Base-by-base conservation (phyloP, 352 stramenopile genomes). In the Aphanomyces stellatus region DNA sequence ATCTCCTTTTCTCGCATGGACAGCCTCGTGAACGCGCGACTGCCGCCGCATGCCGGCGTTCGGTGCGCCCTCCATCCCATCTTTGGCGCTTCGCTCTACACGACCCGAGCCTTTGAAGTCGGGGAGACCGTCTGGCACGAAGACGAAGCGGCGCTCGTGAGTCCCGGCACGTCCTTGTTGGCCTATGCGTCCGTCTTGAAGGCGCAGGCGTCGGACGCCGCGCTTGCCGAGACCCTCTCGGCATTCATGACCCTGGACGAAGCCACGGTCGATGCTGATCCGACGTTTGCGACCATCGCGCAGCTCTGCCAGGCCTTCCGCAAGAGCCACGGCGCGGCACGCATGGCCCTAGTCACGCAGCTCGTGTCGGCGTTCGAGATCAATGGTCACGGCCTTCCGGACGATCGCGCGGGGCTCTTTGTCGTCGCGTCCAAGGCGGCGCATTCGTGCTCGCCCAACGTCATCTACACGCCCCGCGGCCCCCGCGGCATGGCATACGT, bases 331-430 rank as follows among this genome's bases (percentile, higher is more conserved):
- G 37, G 8, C 37, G 49, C 49, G 4, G n/a, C n/a, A n/a, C 19
- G 35, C 49, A 22, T n/a, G 7, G 10, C 49, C 24, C 49, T 57
- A 22, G 49, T 57, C 19, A 34, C 19, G 19, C 24, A 57, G 27
- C 49, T 57, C 24, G 49, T 57, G 19, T 57, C 49, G 49, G 49
- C 49, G 2, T 57, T 57, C 15, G 49, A 57, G 49, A 13, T 57
- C 49, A 57, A 57, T 19, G 49, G 49, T 27, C 49, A 57, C 24
- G 49, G 49, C 11, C 49, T 57, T 27, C 24, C 10, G 7, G 28
- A 27, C 49, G 49, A 57, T 7, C 15, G n/a, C 5, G 49, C 49
- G 13, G 49, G 49, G 19, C 49, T 57, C 49, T 57, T 57, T 11
- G 2, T 27, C 24, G 28, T 57, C 25, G 49, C 49, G 27, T 57